Conservation (phyloP, 2,329 filamentous ascomycete species). For the Harringtonia lauricola region DNA sequence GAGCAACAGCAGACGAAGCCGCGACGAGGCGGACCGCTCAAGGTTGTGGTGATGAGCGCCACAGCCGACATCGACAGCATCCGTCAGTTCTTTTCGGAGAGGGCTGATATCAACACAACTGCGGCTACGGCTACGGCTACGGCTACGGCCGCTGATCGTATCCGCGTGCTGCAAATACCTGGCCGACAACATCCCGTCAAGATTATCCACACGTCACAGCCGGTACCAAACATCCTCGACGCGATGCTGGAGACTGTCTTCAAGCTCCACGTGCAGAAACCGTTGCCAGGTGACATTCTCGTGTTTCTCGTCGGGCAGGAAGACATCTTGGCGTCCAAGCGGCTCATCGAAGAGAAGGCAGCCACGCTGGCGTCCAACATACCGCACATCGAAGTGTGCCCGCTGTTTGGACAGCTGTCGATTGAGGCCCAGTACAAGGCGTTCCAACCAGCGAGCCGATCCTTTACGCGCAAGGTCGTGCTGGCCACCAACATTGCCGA, state of each 20-base stretch:
- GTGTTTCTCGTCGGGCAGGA: conserved; percentile 91
- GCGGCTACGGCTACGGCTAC: neutral
- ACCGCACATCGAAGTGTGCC: conserved; percentile 61
- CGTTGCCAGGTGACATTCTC: conserved; percentile 86
- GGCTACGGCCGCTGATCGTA: conserved; percentile 3
- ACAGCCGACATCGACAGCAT: conserved; percentile 82
- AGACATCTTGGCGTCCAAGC: conserved; percentile 74
- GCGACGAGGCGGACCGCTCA: conserved; percentile 61
- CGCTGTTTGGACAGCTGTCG: conserved; percentile 82
- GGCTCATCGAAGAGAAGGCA: conserved; percentile 71
- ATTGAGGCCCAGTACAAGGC: conserved; percentile 78
- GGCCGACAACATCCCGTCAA: conserved; percentile 83
- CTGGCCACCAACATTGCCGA: conserved; percentile 97
- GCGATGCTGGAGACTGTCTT: conserved; percentile 72
- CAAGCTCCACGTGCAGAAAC: conserved; percentile 76
- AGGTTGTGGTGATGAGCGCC: conserved; percentile 93
- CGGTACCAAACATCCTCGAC: conserved; percentile 74
- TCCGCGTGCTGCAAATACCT: conserved; percentile 54
- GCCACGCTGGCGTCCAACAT: conserved; percentile 60
- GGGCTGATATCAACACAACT: neutral
- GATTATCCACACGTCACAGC: conserved; percentile 59
- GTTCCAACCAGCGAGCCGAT: conserved; percentile 62
- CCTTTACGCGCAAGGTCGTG: conserved; percentile 77
- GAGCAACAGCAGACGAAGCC: neutral
- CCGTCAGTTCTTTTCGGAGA: conserved; percentile 55